A percentile compares a stretch with the other conserved stretches of the same genome.
Evolutionary conservation across 495 filamentous ascomycete species (phyloP).

Genomic region (Lasiosphaeria hispida): DNA sequence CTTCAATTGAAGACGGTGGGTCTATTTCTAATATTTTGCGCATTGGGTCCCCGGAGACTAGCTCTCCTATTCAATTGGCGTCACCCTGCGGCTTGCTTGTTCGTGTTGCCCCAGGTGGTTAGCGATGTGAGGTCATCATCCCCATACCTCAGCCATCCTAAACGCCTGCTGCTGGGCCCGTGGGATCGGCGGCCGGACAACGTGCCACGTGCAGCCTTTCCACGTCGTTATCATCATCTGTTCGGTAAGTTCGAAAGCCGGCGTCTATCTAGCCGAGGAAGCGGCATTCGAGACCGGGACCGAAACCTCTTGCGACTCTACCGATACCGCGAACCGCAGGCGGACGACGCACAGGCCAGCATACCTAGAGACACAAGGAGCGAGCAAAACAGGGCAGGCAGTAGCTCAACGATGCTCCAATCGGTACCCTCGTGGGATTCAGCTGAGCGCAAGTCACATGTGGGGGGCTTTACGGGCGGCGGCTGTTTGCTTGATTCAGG

Average conservation of each 20-base stretch:
- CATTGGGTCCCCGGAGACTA: constrained; percentile 39
- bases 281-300: too few relatives aligned
- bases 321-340: constrained; percentile 15
- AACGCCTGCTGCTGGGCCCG: constrained; percentile 42
- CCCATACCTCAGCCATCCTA: constrained; percentile 51
- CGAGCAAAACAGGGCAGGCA: neutral
- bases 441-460: too few relatives aligned
- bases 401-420: neutral
- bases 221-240: constrained; percentile 57
- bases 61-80: constrained; percentile 38
- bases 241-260: constrained; percentile 53
- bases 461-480: constrained; percentile 4
- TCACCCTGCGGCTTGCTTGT: constrained; percentile 20
- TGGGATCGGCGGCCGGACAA: constrained; percentile 33
- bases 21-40: constrained; percentile 37
- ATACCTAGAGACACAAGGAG: neutral
- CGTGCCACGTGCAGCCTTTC: constrained; percentile 33
- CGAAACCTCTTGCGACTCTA: too few relatives aligned
- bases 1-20: constrained; percentile 98
- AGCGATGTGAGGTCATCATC: constrained; percentile 50
- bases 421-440: too few relatives aligned
- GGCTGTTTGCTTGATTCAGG: neutral
- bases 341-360: neutral
- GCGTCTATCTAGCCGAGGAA: neutral
- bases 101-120: constrained; percentile 22